Base-by-base conservation (phyloP, 345 rosid species). In the Diplotaxis tenuifolia region DNA sequence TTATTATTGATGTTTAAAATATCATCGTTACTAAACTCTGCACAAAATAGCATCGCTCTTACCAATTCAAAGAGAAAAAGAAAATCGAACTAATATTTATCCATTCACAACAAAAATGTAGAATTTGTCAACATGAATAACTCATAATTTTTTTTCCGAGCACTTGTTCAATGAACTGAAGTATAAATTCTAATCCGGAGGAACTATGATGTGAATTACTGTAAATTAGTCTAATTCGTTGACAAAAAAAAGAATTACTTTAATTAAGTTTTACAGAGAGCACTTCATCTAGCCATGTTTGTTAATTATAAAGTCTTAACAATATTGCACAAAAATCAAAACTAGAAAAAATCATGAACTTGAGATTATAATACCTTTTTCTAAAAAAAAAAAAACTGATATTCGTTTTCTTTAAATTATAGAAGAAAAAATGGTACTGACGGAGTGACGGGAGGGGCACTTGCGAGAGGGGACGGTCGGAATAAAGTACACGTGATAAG, bases 401-500 rank as follows among this genome's bases (percentile, higher is more conserved):
- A 36, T 36, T 36, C n/a, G 12, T 36, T 12, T 47, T 1, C 2
- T 23, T 49, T 3, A 15, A 12, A 59, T 11, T 56, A 9, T 3
- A 27, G 11, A 21, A 19, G 38, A 40, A 9, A 53, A 42, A 53
- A 38, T 53, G 55, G 4, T 34, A 14, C 65, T 36, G 72, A 47
- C 59, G 77, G 18, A 74, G 60, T 58, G 52, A 68, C 61, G 54
- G 68, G 42, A 67, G n/a, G 50, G 68, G 74, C 65, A 69, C 63
- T 75, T 68, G 74, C 75, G 45, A 70, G 62, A 47, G 47, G 61
- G 32, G 71, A 69, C 65, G 75, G 75, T 69, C 70, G 75, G 72
- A 71, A 65, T 70, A 76, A 63, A 77, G 68, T 14, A 58, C 72
- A 77, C 76, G 76, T 71, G 75, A 77, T 58, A 34, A 57, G 62